These are phyloP conservation scores for Amphichorda felina DNA, from an alignment of 2,329 filamentous ascomycete genomes.

Conservation along the genomic window DNA sequence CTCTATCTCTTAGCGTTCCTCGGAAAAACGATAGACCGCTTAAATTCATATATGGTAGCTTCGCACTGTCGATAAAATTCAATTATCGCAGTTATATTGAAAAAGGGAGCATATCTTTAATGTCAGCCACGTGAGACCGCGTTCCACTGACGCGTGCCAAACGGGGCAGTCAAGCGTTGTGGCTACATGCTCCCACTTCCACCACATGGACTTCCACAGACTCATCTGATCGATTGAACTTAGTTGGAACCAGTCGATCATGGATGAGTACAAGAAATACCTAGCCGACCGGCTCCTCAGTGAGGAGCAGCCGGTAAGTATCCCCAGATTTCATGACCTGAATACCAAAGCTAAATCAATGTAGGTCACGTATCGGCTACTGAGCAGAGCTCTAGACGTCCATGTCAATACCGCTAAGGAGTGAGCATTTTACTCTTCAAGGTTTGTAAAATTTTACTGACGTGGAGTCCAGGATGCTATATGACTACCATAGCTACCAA, in stretches of 20 bases:
- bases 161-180: neutral
- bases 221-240: neutral
- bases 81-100: neutral
- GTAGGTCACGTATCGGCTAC: slow-evolving; percentile 74
- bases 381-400: slow-evolving; percentile 73
- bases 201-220: neutral
- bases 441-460: slow-evolving; percentile 28
- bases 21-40: neutral
- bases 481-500: slow-evolving; percentile 67
- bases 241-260: slow-evolving; percentile 10
- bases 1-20: neutral
- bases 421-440: slow-evolving; percentile 32
- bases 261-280: slow-evolving; percentile 58
- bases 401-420: slow-evolving; percentile 84
- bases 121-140: slow-evolving; percentile 21
- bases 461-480: slow-evolving; percentile 60
- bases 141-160: slow-evolving; percentile 7
- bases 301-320: slow-evolving; percentile 58
- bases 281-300: slow-evolving; percentile 66
- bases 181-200: no score
- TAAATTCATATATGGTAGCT: neutral
- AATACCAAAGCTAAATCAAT: slow-evolving; percentile 5
- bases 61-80: neutral
- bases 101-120: neutral
- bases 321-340: neutral